These are phyloP conservation scores for Russula brevipes DNA, from an alignment of 768 basidiomycete genomes.

Conservation along the genomic window DNA sequence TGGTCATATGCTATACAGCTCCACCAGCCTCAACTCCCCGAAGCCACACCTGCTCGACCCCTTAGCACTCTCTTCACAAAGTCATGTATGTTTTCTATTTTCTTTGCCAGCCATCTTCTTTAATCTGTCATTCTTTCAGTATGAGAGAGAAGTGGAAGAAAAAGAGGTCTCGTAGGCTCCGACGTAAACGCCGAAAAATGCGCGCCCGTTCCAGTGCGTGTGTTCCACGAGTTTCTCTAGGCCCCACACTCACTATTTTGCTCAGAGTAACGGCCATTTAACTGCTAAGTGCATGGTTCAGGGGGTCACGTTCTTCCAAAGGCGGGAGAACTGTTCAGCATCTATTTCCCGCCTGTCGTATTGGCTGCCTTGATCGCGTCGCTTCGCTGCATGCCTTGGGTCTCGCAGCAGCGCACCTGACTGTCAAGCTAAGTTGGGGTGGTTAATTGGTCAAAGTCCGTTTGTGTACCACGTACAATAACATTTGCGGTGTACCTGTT, in stretches of 20 bases:
- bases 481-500: constrained; percentile 4
- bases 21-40: constrained; percentile 29
- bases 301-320: background rate
- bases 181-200: constrained; percentile 95
- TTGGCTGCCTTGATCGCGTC: background rate
- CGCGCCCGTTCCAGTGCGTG: constrained; percentile 87
- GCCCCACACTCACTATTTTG: constrained; percentile 3
- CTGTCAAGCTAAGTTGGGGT: constrained; percentile 25
- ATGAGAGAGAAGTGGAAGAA: constrained; percentile 99
- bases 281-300: constrained; percentile 16
- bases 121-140: constrained; percentile 31
- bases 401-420: constrained; percentile 14
- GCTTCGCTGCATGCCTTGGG: constrained; percentile 16
- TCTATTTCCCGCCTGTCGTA: constrained; percentile 4
- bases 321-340: background rate
- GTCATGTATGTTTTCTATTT: constrained; percentile 21
- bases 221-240: background rate
- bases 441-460: constrained; percentile 20
- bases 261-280: constrained; percentile 34
- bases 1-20: constrained; percentile 37
- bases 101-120: background rate
- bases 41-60: background rate
- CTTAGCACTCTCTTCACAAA: constrained; percentile 23
- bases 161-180: constrained; percentile 88
- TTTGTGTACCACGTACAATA: constrained; percentile 22